Base-by-base conservation (phyloP, 352 stramenopile species). In the Phytophthora macrochlamydospora region DNA sequence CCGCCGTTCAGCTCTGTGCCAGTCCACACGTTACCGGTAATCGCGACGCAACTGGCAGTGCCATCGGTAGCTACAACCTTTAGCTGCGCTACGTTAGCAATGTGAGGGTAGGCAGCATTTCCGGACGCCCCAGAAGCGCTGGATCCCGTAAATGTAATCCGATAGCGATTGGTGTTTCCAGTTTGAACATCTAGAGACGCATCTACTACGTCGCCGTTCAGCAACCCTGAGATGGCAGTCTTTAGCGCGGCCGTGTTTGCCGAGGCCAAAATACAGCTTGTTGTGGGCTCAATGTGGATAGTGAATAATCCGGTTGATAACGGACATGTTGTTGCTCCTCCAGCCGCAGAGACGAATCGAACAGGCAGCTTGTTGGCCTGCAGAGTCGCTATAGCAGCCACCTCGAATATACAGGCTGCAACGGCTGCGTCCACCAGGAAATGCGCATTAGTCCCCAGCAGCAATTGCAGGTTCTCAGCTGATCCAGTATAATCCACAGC, bases 71-170 rank as follows among this genome's bases (percentile, higher is more conserved):
- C 74, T 5, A 79, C 64, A 2, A 90, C 62, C 45, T 81, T 50
- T 0, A 96, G 66, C 51, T 82, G 75, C 2, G 67, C 72, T 3
- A 88, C 49, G 1, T 76, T 67, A 2, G 54, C 55, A 11, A 57
- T 72, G 13, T 76, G 69, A 40, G 69, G 31, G 9, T 6, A 51
- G 28, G 55, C 5, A 1, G 32, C 55, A 9, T 32, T 66, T 4
- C 69, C 69, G 3, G 69, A 71, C 0, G 65, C 55, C n/a, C 69
- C 78, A 31, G 90, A 69, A 48, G 93, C 71, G 38, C 75, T 86
- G 29, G 90, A 75, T 0, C 91, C 93, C 3, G 76, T 81, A 63
- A 98, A 98, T 2, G 94, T 98, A 29, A 98, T 84, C 12, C 85
- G 78, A 59, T 96, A 98, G 49, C 50, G 64, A 4, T 46, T 68